phyloP scores from a whole-genome alignment of 768 basidiomycete species.

The Lepiota venenata region DNA sequence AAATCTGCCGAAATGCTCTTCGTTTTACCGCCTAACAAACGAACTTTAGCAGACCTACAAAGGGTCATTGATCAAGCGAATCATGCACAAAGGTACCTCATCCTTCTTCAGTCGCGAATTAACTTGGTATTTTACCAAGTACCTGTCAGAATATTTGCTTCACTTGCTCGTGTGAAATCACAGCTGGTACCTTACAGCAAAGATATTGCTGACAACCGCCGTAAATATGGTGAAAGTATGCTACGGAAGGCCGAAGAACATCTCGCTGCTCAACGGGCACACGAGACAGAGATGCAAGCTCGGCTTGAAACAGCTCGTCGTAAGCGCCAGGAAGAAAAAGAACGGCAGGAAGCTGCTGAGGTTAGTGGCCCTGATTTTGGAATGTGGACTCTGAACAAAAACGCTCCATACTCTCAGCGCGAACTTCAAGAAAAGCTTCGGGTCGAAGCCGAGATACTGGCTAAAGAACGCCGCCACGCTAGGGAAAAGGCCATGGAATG shows the following conservation, averaged over 20 bases:
- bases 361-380: conserved; percentile 33
- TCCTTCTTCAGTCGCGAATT: neutral
- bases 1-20: conserved; percentile 92
- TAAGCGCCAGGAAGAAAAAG: conserved; percentile 76
- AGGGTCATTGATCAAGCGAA: conserved; percentile 75
- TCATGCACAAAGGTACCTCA: conserved; percentile 78
- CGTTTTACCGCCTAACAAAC: conserved; percentile 66
- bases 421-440: conserved; percentile 60
- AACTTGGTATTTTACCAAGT: neutral
- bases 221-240: conserved; percentile 87
- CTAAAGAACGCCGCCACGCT: conserved; percentile 70
- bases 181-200: conserved; percentile 74
- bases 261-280: conserved; percentile 62
- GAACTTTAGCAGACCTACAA: conserved; percentile 77
- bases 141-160: conserved; percentile 68
- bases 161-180: conserved; percentile 72
- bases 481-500: conserved; percentile 80
- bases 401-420: conserved; percentile 36
- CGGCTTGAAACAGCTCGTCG: conserved; percentile 75
- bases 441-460: conserved; percentile 73
- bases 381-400: neutral
- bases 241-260: conserved; percentile 81
- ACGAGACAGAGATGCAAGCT: conserved; percentile 68
- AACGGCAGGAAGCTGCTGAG: conserved; percentile 60
- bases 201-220: conserved; percentile 86